phyloP scores from a whole-genome alignment of 192 early-diverging fungal genomes.

The Coemansia sp. region DNA sequence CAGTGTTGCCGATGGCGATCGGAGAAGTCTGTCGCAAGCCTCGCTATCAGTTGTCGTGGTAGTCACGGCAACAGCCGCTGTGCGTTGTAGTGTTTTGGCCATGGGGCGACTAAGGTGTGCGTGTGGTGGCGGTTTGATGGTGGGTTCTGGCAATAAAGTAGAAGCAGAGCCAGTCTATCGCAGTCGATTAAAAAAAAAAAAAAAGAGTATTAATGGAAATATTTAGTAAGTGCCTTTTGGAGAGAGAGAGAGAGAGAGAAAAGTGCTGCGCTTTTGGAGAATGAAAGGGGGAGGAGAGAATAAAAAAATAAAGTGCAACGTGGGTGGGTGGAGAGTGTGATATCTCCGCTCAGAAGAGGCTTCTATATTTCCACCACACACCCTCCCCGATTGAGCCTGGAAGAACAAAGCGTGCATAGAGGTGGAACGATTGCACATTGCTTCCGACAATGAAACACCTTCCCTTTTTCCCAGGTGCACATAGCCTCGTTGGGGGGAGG shows the following conservation, averaged over 20 bases:
- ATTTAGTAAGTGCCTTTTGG: not conserved
- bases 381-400: not conserved
- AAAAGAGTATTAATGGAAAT: not conserved
- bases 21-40: not conserved
- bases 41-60: not conserved
- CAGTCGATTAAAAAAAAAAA: not conserved
- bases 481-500: not conserved
- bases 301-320: not conserved
- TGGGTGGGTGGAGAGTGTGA: not conserved
- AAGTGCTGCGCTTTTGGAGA: not conserved
- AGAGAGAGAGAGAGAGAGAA: not conserved
- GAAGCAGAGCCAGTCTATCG: not conserved
- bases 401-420: slow-evolving; percentile 1
- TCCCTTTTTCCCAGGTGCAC: not conserved
- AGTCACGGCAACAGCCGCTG: not conserved
- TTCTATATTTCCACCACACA: not conserved
- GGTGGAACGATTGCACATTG: not conserved
- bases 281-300: not conserved
- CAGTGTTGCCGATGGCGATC: slow-evolving; percentile 12
- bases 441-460: not conserved
- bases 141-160: not conserved
- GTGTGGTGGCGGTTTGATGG: not conserved
- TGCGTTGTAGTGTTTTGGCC: slow-evolving; percentile 19
- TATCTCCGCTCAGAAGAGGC: not conserved
- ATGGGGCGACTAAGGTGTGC: slow-evolving; percentile 4